These are phyloP conservation scores for Globisporangium uncinulatum DNA, from an alignment of 352 stramenopile species.

Conservation along the genomic window DNA sequence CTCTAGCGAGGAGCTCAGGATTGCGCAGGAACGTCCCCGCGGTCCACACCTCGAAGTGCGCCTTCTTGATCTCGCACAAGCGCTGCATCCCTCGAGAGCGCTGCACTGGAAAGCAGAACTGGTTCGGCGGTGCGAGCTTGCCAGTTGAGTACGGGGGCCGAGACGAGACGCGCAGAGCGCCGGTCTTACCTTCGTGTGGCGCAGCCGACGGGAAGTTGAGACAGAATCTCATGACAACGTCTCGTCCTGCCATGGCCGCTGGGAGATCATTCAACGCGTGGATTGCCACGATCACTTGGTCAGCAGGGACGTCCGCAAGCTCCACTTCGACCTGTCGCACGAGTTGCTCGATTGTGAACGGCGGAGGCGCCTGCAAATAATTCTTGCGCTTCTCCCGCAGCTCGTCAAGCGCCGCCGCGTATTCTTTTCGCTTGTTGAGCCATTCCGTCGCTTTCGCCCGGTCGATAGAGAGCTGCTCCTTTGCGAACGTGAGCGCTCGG, in stretches of 20 bases:
- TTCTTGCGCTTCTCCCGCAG: slow-evolving; percentile 47
- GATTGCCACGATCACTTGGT: slow-evolving; percentile 50
- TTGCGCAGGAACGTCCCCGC: slow-evolving; percentile 54
- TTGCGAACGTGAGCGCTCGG: slow-evolving; percentile 35
- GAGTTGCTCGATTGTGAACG: slow-evolving; percentile 32
- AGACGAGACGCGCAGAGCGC: slow-evolving; percentile 24
- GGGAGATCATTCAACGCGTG: slow-evolving; percentile 37
- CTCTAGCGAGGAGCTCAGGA: slow-evolving; percentile 56
- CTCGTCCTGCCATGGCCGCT: slow-evolving; percentile 27
- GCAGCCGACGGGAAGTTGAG: slow-evolving; percentile 56
- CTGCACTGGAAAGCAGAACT: slow-evolving; percentile 45
- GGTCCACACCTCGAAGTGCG: slow-evolving; percentile 70
- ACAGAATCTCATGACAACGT: slow-evolving; percentile 70
- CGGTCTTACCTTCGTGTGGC: slow-evolving; percentile 58
- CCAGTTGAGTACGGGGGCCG: slow-evolving; percentile 23
- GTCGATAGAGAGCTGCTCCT: slow-evolving; percentile 41
- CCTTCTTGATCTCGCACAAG: slow-evolving; percentile 82
- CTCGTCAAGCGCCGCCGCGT: slow-evolving; percentile 39
- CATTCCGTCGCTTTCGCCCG: slow-evolving; percentile 46
- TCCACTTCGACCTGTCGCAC: slow-evolving; percentile 41
- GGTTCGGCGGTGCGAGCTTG: slow-evolving; percentile 17
- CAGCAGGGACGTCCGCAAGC: slow-evolving; percentile 30
- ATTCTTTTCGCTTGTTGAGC: slow-evolving; percentile 60
- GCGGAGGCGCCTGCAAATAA: slow-evolving; percentile 40
- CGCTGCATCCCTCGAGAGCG: slow-evolving; percentile 59